Evolutionary conservation across 176 grass and related monocot genomes (phyloP).

Genomic region (Eleusine coracana): DNA sequence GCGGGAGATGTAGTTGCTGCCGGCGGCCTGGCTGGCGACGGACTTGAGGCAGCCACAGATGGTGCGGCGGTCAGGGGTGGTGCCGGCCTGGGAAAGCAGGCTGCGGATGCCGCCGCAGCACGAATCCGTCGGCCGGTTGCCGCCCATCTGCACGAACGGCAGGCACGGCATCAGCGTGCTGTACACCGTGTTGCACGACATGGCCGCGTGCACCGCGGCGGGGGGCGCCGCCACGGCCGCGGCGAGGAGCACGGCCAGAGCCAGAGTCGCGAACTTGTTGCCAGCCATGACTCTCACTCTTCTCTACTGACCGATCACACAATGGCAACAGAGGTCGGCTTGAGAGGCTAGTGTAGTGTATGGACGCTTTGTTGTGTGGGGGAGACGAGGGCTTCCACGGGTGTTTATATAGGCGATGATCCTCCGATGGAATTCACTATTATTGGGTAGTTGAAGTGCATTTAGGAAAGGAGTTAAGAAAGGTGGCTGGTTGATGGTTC

Average conservation of each 20-base stretch:
- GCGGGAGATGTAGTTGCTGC: slow-evolving; percentile 33
- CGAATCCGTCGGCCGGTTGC: background rate
- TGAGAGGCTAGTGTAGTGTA: background rate
- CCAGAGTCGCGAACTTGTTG: background rate
- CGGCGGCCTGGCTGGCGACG: slow-evolving; percentile 46
- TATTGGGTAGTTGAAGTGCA: background rate
- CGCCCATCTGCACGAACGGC: slow-evolving; percentile 47
- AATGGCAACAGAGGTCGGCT: background rate
- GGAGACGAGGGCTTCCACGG: background rate
- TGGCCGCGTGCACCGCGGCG: slow-evolving; percentile 1
- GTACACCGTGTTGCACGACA: slow-evolving; percentile 52
- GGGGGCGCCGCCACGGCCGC: slow-evolving; percentile 30
- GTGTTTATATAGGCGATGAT: background rate
- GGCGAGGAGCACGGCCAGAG: slow-evolving; percentile 37
- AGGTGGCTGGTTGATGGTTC: background rate
- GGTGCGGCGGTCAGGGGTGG: slow-evolving; percentile 54
- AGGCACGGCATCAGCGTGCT: slow-evolving; percentile 65
- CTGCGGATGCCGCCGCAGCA: slow-evolving; percentile 61
- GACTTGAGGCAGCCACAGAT: slow-evolving; percentile 66
- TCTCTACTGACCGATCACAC: background rate
- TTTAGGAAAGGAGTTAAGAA: background rate
- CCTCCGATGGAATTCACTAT: background rate
- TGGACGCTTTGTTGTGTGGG: background rate
- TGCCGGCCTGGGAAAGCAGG: slow-evolving; percentile 37
- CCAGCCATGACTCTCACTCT: slow-evolving; percentile 5